Percentiles rank a stretch among this genome's conserved stretches.
Evolutionary conservation across 345 rosid genomes (phyloP).

Genomic region (Eucalyptus regnans): DNA sequence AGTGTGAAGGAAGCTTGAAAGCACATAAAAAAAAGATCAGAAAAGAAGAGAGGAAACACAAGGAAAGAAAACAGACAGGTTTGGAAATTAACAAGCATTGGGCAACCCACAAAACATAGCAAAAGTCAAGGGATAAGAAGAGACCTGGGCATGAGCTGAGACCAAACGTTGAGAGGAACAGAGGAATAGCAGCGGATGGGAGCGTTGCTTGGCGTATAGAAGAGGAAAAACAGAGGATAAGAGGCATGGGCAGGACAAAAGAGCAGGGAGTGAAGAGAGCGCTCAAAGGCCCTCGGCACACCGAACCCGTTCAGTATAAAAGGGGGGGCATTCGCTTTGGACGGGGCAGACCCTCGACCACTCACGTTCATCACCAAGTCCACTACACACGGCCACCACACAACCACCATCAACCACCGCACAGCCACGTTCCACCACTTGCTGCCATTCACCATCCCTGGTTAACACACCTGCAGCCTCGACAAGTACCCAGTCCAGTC

Average conservation of each 20-base stretch:
- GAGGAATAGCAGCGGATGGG: too few species aligned
- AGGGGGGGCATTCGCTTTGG: too few species aligned
- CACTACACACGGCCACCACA: neutral
- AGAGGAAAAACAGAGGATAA: too few species aligned
- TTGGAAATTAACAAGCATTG: neutral
- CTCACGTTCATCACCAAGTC: too few species aligned
- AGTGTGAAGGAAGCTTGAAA: neutral
- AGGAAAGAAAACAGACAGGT: neutral
- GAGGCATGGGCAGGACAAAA: too few species aligned
- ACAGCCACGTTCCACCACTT: neutral
- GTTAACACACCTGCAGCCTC: neutral
- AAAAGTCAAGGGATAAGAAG: neutral
- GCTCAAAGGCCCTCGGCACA: too few species aligned
- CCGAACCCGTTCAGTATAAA: too few species aligned
- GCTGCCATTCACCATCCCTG: neutral
- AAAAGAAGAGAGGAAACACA: neutral
- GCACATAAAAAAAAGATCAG: neutral
- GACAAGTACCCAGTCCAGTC: neutral
- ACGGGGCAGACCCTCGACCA: too few species aligned
- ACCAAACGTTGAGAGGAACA: too few species aligned
- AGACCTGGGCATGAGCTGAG: too few species aligned
- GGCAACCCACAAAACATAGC: neutral
- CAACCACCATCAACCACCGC: neutral
- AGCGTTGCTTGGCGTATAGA: too few species aligned
- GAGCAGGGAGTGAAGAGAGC: too few species aligned